These are phyloP conservation scores for Choanephora cucurbitarum DNA, from an alignment of 371 early-diverging fungal species.

Conservation along the genomic window DNA sequence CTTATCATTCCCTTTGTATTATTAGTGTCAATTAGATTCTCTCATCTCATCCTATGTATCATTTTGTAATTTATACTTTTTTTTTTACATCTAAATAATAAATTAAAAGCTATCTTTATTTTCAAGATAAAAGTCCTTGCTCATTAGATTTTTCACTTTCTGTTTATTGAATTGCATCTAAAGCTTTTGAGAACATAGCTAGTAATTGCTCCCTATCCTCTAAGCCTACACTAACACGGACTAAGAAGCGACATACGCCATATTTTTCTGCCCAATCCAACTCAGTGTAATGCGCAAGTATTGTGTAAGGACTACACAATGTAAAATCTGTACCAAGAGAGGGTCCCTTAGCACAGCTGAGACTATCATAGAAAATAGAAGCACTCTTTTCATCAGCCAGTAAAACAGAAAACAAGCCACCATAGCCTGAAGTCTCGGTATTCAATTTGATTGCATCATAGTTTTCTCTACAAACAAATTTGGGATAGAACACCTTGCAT, in stretches of 20 bases:
- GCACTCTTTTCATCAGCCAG: constrained; percentile 67
- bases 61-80: background rate
- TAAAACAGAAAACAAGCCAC: constrained; percentile 86
- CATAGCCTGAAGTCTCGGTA: constrained; percentile 73
- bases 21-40: constrained; percentile 4
- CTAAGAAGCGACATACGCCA: constrained; percentile 76
- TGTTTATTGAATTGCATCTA: constrained; percentile 58
- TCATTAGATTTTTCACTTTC: background rate
- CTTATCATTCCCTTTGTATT: constrained; percentile 1
- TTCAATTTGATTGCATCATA: constrained; percentile 63
- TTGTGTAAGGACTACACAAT: constrained; percentile 90
- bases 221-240: constrained; percentile 91
- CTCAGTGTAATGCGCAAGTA: constrained; percentile 92
- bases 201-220: constrained; percentile 73
- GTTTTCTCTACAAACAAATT: constrained; percentile 67
- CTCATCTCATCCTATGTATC: background rate
- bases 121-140: too few relatives aligned
- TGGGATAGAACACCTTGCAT: constrained; percentile 79
- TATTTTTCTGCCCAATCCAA: constrained; percentile 88
- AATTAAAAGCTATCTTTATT: background rate
- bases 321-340: constrained; percentile 97
- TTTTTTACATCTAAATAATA: constrained; percentile 4
- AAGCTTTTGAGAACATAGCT: constrained; percentile 66
- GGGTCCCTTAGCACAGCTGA: constrained; percentile 89
- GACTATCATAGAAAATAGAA: constrained; percentile 76